Percentiles rank a stretch among this genome's conserved stretches.
Evolutionary conservation across 2,329 filamentous ascomycete genomes (phyloP).

Genomic region (Aspergillus sp.): DNA sequence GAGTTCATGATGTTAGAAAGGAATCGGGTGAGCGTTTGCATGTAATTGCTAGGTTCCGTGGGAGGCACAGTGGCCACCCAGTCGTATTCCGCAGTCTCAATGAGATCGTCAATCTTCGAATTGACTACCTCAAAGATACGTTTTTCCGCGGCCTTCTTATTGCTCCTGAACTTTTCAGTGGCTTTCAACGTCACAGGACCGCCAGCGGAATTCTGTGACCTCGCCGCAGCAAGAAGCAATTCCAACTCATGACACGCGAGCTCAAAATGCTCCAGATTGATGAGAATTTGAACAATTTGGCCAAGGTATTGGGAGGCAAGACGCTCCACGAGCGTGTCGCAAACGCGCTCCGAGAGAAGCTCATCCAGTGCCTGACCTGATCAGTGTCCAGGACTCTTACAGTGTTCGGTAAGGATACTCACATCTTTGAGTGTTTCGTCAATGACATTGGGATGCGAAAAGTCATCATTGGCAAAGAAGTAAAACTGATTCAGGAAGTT

Average conservation of each 20-base stretch:
- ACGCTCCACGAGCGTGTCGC: conserved; percentile 81
- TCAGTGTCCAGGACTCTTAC: conserved; percentile 13
- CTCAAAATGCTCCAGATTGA: conserved; percentile 96
- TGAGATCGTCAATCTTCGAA: conserved; percentile 95
- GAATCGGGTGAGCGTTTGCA: conserved; percentile 91
- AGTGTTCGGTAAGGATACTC: conserved; percentile 14
- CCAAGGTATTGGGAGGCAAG: conserved; percentile 91
- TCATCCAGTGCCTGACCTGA: conserved; percentile 75
- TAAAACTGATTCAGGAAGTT: conserved; percentile 99
- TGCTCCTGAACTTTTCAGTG: conserved; percentile 79
- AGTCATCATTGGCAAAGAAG: conserved; percentile 95
- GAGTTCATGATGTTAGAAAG: conserved; percentile 95
- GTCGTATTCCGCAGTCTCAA: conserved; percentile 96
- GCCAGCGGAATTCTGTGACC: conserved; percentile 74
- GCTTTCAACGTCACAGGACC: conserved; percentile 77
- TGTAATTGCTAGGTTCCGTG: conserved; percentile 82
- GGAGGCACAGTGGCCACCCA: conserved; percentile 68
- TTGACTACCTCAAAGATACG: conserved; percentile 98
- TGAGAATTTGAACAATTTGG: conserved; percentile 97
- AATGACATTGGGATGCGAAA: conserved; percentile 84
- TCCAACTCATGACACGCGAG: conserved; percentile 88
- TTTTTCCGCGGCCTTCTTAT: conserved; percentile 95
- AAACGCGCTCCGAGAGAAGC: conserved; percentile 89
- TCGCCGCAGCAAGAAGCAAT: conserved; percentile 76
- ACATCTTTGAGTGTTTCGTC: conserved; percentile 85